Base-by-base conservation (phyloP, 2,329 filamentous ascomycete species). In the Trichoderma polysporum region DNA sequence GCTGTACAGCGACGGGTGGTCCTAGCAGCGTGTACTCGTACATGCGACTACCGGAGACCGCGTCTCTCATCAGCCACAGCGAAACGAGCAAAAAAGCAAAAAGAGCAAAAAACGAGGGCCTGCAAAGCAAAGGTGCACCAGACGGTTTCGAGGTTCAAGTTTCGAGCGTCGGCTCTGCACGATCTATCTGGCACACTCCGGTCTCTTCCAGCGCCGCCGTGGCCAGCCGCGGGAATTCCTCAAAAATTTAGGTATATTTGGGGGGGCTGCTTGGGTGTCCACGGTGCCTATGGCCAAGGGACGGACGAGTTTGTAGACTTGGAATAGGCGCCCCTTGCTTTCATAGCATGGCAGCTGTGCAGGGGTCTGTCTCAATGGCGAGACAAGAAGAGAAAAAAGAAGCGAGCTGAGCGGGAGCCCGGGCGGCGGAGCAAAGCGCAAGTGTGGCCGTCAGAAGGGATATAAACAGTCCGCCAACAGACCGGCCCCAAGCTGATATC, bases 291-390 rank as follows among this genome's bases (percentile, higher is more conserved):
- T 25, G 33, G 47, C 50, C 60, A 45, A 65, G n/a, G 41, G 66
- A 66, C 66, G 50, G 45, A 52, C 50, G 45, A 45, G 45, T 37
- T 29, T 66, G 62, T 29, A 39, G 27, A 66, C 33, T 49, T 49
- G 53, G 41, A 58, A 58, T 66, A 66, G 64, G 62, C 53, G 49
- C 62, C 62, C 66, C 66, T 68, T 53, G 58, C 66, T 53, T 56
- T 52, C 47, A 57, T 57, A 66, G 62, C 62, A 68, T 66, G 66
- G 56, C 56, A 50, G 66, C 49, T 27, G 54, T 47, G 56, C 66
- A 68, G 62, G 66, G 66, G 54, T 68, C 66, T 31, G 56, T 64
- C 60, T 64, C 59, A 54, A 67, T 39, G 17, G 57, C 65, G 47
- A 60, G 59, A 52, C 58, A 50, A 47, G 31, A 47, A 62, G 31